phyloP scores from a whole-genome alignment of 768 basidiomycete genomes.

The Termitomyces sp. region DNA sequence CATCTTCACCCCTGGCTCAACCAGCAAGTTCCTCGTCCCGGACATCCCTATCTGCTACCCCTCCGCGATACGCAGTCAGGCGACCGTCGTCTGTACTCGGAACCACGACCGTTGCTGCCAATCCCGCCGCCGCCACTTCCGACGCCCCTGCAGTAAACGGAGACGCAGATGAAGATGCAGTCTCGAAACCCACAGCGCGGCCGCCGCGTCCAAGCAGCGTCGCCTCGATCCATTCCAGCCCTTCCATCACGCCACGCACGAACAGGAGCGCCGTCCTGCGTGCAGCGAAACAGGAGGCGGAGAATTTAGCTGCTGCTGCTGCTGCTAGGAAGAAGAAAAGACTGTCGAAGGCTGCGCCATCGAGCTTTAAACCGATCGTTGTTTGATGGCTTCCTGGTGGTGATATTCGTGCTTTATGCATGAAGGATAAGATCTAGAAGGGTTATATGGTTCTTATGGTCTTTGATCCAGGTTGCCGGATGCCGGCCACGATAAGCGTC shows the following conservation, averaged over 20 bases:
- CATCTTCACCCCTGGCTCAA: neutral
- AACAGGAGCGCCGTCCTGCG: slow-evolving; percentile 73
- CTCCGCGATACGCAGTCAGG: slow-evolving; percentile 7
- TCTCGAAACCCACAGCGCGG: slow-evolving; percentile 11
- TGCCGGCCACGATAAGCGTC: neutral
- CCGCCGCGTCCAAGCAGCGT: slow-evolving; percentile 52
- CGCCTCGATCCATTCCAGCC: slow-evolving; percentile 29
- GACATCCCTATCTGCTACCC: slow-evolving; percentile 23
- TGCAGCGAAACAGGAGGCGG: slow-evolving; percentile 59
- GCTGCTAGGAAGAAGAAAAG: slow-evolving; percentile 30
- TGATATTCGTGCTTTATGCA: neutral
- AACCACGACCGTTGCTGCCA: slow-evolving; percentile 28
- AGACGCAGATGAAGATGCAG: neutral
- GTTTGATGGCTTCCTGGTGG: slow-evolving; percentile 8
- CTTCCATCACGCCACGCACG: slow-evolving; percentile 59
- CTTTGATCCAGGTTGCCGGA: neutral
- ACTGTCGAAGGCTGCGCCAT: slow-evolving; percentile 25
- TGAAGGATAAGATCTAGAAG: neutral
- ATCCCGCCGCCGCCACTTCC: neutral
- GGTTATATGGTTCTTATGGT: neutral
- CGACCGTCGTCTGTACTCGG: slow-evolving; percentile 17
- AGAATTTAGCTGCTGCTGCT: slow-evolving; percentile 35
- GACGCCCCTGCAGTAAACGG: neutral
- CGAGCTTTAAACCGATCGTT: slow-evolving; percentile 34
- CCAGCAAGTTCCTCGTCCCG: slow-evolving; percentile 17